Evolutionary conservation across 1,284 basidiomycete genomes (phyloP).

Genomic region (Cutaneotrichosporon sp.): DNA sequence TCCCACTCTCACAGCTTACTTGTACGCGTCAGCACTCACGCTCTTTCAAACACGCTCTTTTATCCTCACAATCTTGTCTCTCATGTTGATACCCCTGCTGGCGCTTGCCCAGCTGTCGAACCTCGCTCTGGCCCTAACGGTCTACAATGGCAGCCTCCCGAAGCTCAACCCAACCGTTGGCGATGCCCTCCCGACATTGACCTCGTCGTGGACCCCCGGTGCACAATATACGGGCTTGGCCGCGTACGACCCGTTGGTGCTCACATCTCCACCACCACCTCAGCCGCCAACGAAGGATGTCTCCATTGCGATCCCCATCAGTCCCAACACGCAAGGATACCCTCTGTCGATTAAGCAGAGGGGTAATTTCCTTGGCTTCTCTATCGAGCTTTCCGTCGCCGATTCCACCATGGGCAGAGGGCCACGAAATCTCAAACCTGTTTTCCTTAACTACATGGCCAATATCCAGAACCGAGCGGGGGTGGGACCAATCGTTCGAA

Average conservation of each 20-base stretch:
- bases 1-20: neutral
- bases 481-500: slow-evolving; percentile 59
- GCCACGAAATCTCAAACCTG: slow-evolving; percentile 43
- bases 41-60: neutral
- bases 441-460: slow-evolving; percentile 69
- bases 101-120: neutral
- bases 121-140: neutral
- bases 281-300: slow-evolving; percentile 26
- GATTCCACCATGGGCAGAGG: slow-evolving; percentile 59
- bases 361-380: slow-evolving; percentile 65
- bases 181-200: neutral
- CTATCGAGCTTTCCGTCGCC: slow-evolving; percentile 66
- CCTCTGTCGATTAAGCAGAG: slow-evolving; percentile 52
- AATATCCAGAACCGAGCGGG: slow-evolving; percentile 57
- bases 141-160: slow-evolving; percentile 2
- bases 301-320: slow-evolving; percentile 24
- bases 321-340: slow-evolving; percentile 17
- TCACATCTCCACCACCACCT: slow-evolving; percentile 35
- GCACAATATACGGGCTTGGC: slow-evolving; percentile 38
- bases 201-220: no score
- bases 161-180: no score
- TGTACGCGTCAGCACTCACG: neutral
- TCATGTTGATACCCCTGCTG: neutral
- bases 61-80: neutral
- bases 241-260: slow-evolving; percentile 37